Conservation (phyloP, 2,329 filamentous ascomycete genomes). For the Scortechinia acanthostroma region DNA sequence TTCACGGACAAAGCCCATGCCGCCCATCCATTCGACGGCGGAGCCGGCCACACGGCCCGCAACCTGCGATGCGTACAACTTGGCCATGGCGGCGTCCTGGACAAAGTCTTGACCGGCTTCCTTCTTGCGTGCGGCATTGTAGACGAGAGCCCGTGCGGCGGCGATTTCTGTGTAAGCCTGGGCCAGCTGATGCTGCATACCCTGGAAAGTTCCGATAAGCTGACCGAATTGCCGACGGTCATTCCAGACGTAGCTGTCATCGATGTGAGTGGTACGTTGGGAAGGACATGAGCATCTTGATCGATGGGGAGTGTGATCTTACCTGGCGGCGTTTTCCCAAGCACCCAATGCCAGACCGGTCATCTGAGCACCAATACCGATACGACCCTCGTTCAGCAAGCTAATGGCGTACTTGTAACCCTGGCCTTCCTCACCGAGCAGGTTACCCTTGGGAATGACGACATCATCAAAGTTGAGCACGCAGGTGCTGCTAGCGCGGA, state of each 20-base stretch:
- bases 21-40: slow-evolving; percentile 74
- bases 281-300: neutral
- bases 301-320: slow-evolving; percentile 15
- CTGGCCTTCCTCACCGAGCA: slow-evolving; percentile 65
- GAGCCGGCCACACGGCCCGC: slow-evolving; percentile 58
- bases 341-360: slow-evolving; percentile 68
- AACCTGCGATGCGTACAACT: slow-evolving; percentile 67
- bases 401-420: slow-evolving; percentile 74
- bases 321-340: slow-evolving; percentile 67
- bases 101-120: slow-evolving; percentile 70
- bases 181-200: slow-evolving; percentile 71
- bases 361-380: slow-evolving; percentile 74
- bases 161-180: slow-evolving; percentile 68
- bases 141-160: slow-evolving; percentile 66
- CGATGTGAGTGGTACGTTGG: neutral
- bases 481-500: slow-evolving; percentile 67
- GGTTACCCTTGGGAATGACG: slow-evolving; percentile 58
- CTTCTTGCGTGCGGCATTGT: slow-evolving; percentile 71
- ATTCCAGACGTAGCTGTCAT: slow-evolving; percentile 65
- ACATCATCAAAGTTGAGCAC: slow-evolving; percentile 73
- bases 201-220: slow-evolving; percentile 67
- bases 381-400: slow-evolving; percentile 67
- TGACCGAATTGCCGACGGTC: slow-evolving; percentile 72
- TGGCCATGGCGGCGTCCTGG: slow-evolving; percentile 70
- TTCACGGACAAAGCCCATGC: slow-evolving; percentile 72